Conservation (phyloP, 2,329 filamentous ascomycete species). For the Anisogramma anomala region DNA sequence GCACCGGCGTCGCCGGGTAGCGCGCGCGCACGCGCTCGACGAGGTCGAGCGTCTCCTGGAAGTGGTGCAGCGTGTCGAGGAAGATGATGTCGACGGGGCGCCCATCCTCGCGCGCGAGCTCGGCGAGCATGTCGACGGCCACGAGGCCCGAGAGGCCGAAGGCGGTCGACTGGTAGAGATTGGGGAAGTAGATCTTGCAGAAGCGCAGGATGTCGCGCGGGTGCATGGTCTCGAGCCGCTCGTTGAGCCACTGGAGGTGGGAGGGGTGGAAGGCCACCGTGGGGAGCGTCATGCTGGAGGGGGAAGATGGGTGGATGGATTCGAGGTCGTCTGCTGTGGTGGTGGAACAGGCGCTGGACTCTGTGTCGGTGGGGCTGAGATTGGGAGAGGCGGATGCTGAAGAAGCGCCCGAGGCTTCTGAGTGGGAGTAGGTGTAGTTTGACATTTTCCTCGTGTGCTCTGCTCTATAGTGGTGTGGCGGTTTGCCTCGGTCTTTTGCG, state of each 20-base stretch:
- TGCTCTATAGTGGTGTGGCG: conserved; percentile 1
- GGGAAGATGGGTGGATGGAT: conserved; percentile 72
- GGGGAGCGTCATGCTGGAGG: conserved; percentile 55
- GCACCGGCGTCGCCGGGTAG: conserved; percentile 70
- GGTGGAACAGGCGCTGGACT: conserved; percentile 26
- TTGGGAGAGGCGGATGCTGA: conserved; percentile 30
- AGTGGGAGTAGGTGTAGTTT: conserved; percentile 10
- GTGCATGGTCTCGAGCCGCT: conserved; percentile 75
- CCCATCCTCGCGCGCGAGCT: conserved; percentile 51
- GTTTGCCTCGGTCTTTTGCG: no score
- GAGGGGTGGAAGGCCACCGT: conserved; percentile 75
- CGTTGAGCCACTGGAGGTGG: conserved; percentile 84
- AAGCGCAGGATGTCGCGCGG: conserved; percentile 87
- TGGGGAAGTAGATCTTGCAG: conserved; percentile 81
- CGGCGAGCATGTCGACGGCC: conserved; percentile 75
- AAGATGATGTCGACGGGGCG: conserved; percentile 59
- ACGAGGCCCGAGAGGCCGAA: conserved; percentile 73
- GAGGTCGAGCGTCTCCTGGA: conserved; percentile 62
- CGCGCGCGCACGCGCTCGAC: conserved; percentile 61
- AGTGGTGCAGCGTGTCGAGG: conserved; percentile 76
- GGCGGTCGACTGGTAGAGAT: conserved; percentile 76
- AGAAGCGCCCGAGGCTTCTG: conserved; percentile 28
- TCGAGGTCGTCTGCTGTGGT: conserved; percentile 39
- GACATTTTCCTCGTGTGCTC: conserved; percentile 7
- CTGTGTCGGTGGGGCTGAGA: conserved; percentile 25